phyloP scores from a whole-genome alignment of 176 grass and related monocot species.

The Aegilops speltoides region DNA sequence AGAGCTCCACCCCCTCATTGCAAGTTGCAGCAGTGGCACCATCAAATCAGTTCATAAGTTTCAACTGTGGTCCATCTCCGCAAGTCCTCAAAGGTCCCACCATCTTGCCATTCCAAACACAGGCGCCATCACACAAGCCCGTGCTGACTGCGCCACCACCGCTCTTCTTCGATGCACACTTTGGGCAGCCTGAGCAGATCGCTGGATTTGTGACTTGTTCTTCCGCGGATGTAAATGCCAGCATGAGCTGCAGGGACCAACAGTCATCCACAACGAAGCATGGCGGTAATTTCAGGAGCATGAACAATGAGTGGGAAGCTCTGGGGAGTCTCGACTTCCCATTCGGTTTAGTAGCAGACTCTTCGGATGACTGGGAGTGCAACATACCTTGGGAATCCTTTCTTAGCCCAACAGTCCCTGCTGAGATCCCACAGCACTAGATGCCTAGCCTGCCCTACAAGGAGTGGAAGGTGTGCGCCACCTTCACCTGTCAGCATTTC shows the following conservation, averaged over 20 bases:
- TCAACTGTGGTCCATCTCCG: conserved; percentile 35
- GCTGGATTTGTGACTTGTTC: conserved; percentile 46
- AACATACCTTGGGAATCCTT: conserved; percentile 72
- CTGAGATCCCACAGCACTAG: conserved; percentile 51
- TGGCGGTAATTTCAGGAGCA: conserved; percentile 26
- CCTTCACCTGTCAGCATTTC: conserved; percentile 20
- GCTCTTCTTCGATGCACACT: conserved; percentile 44
- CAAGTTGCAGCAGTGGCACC: conserved; percentile 46
- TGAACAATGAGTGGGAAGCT: conserved; percentile 49
- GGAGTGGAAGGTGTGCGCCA: not conserved
- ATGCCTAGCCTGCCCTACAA: not conserved
- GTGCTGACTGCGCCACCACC: conserved; percentile 27
- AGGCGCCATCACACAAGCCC: conserved; percentile 14
- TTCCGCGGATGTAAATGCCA: conserved; percentile 25
- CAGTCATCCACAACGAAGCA: conserved; percentile 24
- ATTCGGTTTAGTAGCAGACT: conserved; percentile 51
- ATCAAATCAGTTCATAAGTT: conserved; percentile 36
- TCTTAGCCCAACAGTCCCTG: conserved; percentile 46
- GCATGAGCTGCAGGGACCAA: conserved; percentile 25
- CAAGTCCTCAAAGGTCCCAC: conserved; percentile 33
- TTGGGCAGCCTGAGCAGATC: conserved; percentile 50
- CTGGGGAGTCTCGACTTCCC: conserved; percentile 42
- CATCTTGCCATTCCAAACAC: conserved; percentile 43
- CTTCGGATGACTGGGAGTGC: conserved; percentile 74
- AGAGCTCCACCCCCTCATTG: conserved; percentile 49